These are phyloP conservation scores for Porcisia hertigi DNA, from an alignment of 208 protist genomes.

Conservation along the genomic window DNA sequence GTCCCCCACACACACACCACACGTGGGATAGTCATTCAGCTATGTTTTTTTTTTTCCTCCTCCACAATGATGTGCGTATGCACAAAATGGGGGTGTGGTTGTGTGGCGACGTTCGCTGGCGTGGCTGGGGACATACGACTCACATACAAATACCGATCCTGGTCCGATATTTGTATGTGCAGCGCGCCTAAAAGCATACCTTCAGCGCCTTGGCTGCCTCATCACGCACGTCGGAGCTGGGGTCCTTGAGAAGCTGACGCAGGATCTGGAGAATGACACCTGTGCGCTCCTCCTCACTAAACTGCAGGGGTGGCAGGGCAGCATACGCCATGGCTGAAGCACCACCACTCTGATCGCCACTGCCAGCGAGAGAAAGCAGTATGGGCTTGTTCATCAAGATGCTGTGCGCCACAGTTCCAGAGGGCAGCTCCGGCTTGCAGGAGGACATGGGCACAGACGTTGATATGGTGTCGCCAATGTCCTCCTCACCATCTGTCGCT, in stretches of 20 bases:
- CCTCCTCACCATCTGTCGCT: constrained; percentile 5
- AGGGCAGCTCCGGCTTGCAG: constrained; percentile 27
- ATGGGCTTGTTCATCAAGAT: constrained; percentile 39
- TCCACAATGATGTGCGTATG: no score
- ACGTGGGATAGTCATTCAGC: no score
- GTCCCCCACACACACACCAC: no score
- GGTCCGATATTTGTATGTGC: background rate
- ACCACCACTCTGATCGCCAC: constrained; percentile 1
- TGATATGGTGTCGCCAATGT: background rate
- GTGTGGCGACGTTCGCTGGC: no score
- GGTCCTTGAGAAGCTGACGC: constrained; percentile 71
- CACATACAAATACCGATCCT: background rate
- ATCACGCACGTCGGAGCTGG: constrained; percentile 70
- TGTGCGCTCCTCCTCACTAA: constrained; percentile 70
- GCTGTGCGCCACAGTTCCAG: constrained; percentile 28
- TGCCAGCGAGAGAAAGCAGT: background rate
- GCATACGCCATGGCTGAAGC: background rate
- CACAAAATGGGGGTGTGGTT: no score
- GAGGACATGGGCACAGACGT: background rate
- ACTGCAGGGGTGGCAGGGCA: constrained; percentile 29
- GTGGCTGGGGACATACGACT: background rate
- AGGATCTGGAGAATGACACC: constrained; percentile 70
- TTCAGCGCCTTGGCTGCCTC: constrained; percentile 77
- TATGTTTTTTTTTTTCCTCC: no score
- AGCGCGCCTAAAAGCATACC: constrained; percentile 56